Evolutionary conservation across 140 eudicot genomes (phyloP), one percentile per base, ranked within the genome.

Genomic region (Flaveria floridana): DNA sequence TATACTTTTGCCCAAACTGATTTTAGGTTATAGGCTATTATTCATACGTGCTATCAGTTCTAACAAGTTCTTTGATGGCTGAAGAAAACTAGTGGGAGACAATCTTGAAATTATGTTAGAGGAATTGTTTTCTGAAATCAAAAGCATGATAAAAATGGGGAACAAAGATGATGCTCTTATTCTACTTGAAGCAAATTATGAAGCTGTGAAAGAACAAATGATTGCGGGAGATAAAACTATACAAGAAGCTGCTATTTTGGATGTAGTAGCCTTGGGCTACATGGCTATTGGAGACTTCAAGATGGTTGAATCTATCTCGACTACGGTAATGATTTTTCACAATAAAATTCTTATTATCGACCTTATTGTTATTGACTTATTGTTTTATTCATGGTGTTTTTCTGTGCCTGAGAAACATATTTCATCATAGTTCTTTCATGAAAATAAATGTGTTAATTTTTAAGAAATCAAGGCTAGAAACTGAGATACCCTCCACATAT

Each of bases 181-280:
- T 82, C 83, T 92, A 73, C 96, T 92, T 67, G 82, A 84, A 80
- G 96, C 96, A 71, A 89, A 92, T 82, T 87, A 82, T 80, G 88
- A 84, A 82, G 88, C 93, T 59, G 92, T 87, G 46, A 87, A 78
- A 69, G 96, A 87, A 65, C 93, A 86, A 81, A 68, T 89, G 58
- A 80, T 70, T 71, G 77, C 79, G 7, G 96, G 96, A 30, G 65
- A 67, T 65, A 80, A 72, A 74, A 82, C 82, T 69, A 78, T 92
- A 70, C 87, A 92, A 75, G 92, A 86, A 69, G 96, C 92, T 70
- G 98, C 98, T 52, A 76, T 66, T 76, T 87, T 92, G 68, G 96
- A 92, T 76, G 91, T 92, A 58, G 64, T 89, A 46, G 88, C 96
- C 44, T 73, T 89, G 79, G 96, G 96, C 25, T 92, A 87, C 84